A percentile compares a stretch with the other conserved stretches of the same genome.
phyloP scores from a whole-genome alignment of 305 asterid genomes.

The Fraxinus sp. region DNA sequence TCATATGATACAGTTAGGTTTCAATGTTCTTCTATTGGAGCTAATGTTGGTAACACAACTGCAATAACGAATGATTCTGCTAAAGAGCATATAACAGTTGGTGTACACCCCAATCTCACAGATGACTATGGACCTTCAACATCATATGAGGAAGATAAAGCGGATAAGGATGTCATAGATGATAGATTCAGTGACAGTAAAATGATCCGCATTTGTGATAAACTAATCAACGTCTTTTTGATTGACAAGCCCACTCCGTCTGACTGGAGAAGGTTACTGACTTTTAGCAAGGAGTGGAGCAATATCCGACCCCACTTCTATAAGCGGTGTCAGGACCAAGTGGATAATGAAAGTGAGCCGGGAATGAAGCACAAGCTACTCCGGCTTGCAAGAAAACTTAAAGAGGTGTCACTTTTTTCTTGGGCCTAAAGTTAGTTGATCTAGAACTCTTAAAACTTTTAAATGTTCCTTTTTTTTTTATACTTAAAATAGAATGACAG shows the following conservation, averaged over 20 bases:
- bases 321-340: slow-evolving; percentile 65
- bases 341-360: slow-evolving; percentile 68
- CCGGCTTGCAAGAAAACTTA: slow-evolving; percentile 81
- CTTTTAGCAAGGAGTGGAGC: slow-evolving; percentile 84
- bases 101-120: slow-evolving; percentile 29
- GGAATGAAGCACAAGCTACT: slow-evolving; percentile 76
- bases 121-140: slow-evolving; percentile 22
- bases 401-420: slow-evolving; percentile 52
- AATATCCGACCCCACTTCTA: slow-evolving; percentile 77
- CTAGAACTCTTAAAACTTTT: slow-evolving; percentile 6
- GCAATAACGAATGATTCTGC: slow-evolving; percentile 35
- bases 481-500: neutral
- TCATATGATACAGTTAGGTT: slow-evolving; percentile 31
- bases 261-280: slow-evolving; percentile 87
- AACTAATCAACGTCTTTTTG: slow-evolving; percentile 79
- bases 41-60: slow-evolving; percentile 42
- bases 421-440: slow-evolving; percentile 10
- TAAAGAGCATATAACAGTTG: slow-evolving; percentile 28
- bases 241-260: slow-evolving; percentile 83
- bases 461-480: neutral
- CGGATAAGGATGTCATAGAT: slow-evolving; percentile 27
- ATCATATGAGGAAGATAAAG: slow-evolving; percentile 19
- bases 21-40: slow-evolving; percentile 26
- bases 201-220: slow-evolving; percentile 74
- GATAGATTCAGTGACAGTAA: slow-evolving; percentile 52